phyloP scores from a whole-genome alignment of 176 grass and related monocot species.

The Carex parvula region DNA sequence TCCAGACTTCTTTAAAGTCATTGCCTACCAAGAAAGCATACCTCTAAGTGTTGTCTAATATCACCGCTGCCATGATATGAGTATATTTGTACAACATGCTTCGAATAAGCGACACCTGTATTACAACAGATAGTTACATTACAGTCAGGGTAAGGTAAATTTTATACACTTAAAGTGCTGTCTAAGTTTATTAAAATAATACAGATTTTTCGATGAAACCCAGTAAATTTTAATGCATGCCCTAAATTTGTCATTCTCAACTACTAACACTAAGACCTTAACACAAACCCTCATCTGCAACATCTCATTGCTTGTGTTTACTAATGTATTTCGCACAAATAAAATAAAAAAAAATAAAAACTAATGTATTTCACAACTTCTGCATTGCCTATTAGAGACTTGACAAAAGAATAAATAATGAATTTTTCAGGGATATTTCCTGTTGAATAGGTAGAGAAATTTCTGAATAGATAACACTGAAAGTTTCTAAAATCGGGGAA shows the following conservation, averaged over 20 bases:
- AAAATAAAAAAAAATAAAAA: no score
- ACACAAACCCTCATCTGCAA: not conserved
- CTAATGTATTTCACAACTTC: not conserved
- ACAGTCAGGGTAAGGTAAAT: not conserved
- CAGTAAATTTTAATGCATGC: not conserved
- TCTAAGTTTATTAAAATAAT: not conserved
- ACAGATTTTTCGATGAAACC: not conserved
- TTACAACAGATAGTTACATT: not conserved
- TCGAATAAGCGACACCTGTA: conserved; percentile 97
- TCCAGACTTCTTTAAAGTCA: conserved; percentile 13
- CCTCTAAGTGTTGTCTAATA: conserved; percentile 94
- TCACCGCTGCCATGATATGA: conserved; percentile 79
- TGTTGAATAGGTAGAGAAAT: not conserved
- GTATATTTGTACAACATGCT: conserved; percentile 97
- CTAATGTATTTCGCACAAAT: not conserved
- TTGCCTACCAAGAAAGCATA: conserved; percentile 32
- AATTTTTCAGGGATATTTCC: not conserved
- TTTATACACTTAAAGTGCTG: not conserved
- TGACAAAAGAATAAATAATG: not conserved
- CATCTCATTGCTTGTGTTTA: not conserved
- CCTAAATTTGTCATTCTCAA: not conserved
- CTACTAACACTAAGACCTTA: not conserved
- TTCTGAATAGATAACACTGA: not conserved
- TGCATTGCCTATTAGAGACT: not conserved
- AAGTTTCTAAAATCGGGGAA: not conserved